Evolutionary conservation across 768 basidiomycete genomes (phyloP).

Genomic region (Paxillus rubicundulus): DNA sequence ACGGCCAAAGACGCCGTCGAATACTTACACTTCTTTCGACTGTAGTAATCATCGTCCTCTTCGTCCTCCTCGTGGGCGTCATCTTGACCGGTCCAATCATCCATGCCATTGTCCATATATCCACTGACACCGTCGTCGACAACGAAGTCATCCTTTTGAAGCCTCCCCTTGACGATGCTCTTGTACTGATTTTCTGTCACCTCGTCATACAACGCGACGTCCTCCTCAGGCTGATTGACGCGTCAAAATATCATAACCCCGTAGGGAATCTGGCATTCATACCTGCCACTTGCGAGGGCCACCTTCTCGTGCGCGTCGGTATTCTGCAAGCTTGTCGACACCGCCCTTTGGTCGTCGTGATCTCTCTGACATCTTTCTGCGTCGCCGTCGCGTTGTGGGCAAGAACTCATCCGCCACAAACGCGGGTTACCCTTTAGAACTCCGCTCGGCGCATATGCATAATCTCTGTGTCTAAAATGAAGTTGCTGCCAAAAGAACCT

Average conservation of each 20-base stretch:
- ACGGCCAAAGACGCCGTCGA: background rate
- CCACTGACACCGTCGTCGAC: constrained; percentile 90
- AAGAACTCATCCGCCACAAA: constrained; percentile 21
- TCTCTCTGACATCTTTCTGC: constrained; percentile 23
- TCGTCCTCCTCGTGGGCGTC: constrained; percentile 59
- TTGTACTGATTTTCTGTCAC: constrained; percentile 89
- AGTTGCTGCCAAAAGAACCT: too few relatives aligned
- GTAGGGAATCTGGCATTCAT: constrained; percentile 11
- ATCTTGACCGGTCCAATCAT: constrained; percentile 76
- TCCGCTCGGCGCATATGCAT: constrained; percentile 12
- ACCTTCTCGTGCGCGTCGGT: constrained; percentile 58
- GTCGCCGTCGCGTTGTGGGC: background rate
- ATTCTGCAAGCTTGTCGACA: constrained; percentile 53
- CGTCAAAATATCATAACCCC: constrained; percentile 17
- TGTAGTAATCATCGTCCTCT: constrained; percentile 31
- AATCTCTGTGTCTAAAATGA: background rate
- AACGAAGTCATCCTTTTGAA: constrained; percentile 90
- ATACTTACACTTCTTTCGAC: constrained; percentile 42
- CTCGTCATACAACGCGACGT: constrained; percentile 79
- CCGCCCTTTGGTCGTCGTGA: constrained; percentile 24
- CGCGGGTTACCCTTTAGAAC: constrained; percentile 22
- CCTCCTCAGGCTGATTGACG: constrained; percentile 46
- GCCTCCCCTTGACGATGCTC: constrained; percentile 75
- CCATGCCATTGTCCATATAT: constrained; percentile 96
- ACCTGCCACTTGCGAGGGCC: constrained; percentile 61